These are phyloP conservation scores for Gillenia trifoliata DNA, from an alignment of 306 rosid genomes.

Conservation along the genomic window DNA sequence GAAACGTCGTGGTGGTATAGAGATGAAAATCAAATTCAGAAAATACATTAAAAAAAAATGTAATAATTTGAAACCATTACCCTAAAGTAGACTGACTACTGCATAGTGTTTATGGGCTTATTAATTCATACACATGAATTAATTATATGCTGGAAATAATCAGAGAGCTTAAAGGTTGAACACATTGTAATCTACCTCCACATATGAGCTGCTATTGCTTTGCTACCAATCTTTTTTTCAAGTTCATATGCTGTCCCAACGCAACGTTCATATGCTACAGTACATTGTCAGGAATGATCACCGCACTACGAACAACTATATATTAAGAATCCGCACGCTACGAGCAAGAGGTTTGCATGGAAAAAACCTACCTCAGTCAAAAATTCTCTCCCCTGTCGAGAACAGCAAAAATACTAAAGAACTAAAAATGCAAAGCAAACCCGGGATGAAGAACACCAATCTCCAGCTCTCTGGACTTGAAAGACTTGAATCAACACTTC, in stretches of 20 bases:
- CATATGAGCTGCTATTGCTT: background rate
- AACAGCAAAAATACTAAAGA: slow-evolving; percentile 63
- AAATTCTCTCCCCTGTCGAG: slow-evolving; percentile 93
- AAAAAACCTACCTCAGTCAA: slow-evolving; percentile 53
- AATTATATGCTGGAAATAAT: background rate
- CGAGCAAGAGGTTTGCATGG: background rate
- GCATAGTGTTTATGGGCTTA: background rate
- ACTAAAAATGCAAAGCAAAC: slow-evolving; percentile 77
- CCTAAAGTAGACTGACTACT: background rate
- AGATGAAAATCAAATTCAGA: background rate
- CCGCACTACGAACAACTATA: background rate
- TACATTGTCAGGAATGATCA: slow-evolving; percentile 6
- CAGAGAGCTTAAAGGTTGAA: background rate
- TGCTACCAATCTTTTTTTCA: background rate
- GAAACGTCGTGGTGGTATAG: background rate
- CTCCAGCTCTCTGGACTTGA: slow-evolving; percentile 90
- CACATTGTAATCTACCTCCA: background rate
- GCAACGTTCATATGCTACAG: slow-evolving; percentile 4
- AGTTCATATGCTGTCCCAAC: background rate
- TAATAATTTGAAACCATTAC: background rate
- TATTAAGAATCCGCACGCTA: background rate
- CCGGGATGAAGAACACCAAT: slow-evolving; percentile 75
- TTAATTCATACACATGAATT: background rate
- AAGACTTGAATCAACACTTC: slow-evolving; percentile 60
- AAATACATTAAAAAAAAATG: background rate